These are phyloP conservation scores for Agroathelia rolfsii DNA, from an alignment of 1,284 basidiomycete species.

Conservation along the genomic window DNA sequence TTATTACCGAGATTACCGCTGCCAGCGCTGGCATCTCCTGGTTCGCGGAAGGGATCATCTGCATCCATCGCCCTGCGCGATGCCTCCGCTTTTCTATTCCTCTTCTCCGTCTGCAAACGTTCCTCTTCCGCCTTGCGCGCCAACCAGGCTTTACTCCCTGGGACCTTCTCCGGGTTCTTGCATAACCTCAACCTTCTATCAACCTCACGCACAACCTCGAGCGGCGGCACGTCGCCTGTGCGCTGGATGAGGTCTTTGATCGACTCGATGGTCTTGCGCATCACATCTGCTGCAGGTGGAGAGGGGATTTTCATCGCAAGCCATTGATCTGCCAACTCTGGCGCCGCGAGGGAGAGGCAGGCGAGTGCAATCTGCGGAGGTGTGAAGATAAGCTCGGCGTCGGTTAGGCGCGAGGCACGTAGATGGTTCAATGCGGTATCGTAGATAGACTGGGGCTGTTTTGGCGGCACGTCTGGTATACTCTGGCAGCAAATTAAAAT, in stretches of 20 bases:
- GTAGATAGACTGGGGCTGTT: conserved; percentile 40
- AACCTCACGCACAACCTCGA: conserved; percentile 80
- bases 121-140: conserved; percentile 58
- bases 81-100: conserved; percentile 53
- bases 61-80: conserved; percentile 36
- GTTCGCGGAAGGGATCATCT: conserved; percentile 55
- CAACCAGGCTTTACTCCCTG: conserved; percentile 72
- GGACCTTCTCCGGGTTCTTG: conserved; percentile 90
- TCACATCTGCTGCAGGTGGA: conserved; percentile 13
- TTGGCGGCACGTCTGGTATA: conserved; percentile 33
- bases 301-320: conserved; percentile 36
- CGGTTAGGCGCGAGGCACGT: conserved; percentile 73
- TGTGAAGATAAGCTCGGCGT: conserved; percentile 85
- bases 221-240: conserved; percentile 55
- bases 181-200: conserved; percentile 78
- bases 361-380: conserved; percentile 94
- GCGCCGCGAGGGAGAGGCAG: conserved; percentile 58
- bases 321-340: conserved; percentile 59
- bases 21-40: too few relatives aligned
- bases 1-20: too few relatives aligned
- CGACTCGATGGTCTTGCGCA: conserved; percentile 34
- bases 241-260: conserved; percentile 50
- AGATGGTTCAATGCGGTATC: conserved; percentile 53
- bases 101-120: conserved; percentile 51
- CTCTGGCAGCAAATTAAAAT: conserved; percentile 29